Conservation (phyloP, 108 stramenopile species). For the Parmales sp. region DNA sequence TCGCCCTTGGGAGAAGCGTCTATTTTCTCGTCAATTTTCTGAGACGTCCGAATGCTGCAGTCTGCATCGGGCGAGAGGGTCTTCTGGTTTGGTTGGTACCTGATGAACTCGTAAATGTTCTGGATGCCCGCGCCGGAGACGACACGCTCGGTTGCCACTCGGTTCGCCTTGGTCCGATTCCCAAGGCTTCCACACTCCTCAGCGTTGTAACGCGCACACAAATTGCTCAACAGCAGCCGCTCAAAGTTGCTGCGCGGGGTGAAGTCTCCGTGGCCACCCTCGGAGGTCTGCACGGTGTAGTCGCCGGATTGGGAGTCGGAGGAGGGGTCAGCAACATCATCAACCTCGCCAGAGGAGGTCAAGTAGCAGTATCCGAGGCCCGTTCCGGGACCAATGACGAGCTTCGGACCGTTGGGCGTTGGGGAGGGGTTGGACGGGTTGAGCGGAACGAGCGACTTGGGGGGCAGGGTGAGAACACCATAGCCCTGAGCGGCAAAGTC, state of each 20-base stretch:
- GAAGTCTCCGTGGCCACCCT: slow-evolving; percentile 94
- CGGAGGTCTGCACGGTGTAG: slow-evolving; percentile 85
- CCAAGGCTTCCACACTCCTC: no score
- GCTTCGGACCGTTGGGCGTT: slow-evolving; percentile 51
- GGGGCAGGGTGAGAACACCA: slow-evolving; percentile 77
- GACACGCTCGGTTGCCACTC: slow-evolving; percentile 88
- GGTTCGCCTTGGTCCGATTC: no score
- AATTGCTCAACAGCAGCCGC: background rate
- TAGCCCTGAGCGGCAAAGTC: slow-evolving; percentile 95
- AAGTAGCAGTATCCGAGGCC: slow-evolving; percentile 89
- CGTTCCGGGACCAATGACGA: slow-evolving; percentile 92
- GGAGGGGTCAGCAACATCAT: no score
- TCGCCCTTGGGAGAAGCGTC: no score
- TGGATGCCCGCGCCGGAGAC: slow-evolving; percentile 86
- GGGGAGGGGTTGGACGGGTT: background rate
- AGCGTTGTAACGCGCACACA: background rate
- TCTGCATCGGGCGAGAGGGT: no score
- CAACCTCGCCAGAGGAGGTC: slow-evolving; percentile 47
- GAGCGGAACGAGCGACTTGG: slow-evolving; percentile 28
- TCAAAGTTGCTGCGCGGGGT: slow-evolving; percentile 45
- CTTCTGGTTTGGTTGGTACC: background rate
- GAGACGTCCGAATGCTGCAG: no score
- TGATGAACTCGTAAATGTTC: slow-evolving; percentile 82
- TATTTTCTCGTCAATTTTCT: no score
- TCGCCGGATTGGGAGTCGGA: background rate